Conservation (phyloP, 331 rosid species). For the Prunus yedoensis region DNA sequence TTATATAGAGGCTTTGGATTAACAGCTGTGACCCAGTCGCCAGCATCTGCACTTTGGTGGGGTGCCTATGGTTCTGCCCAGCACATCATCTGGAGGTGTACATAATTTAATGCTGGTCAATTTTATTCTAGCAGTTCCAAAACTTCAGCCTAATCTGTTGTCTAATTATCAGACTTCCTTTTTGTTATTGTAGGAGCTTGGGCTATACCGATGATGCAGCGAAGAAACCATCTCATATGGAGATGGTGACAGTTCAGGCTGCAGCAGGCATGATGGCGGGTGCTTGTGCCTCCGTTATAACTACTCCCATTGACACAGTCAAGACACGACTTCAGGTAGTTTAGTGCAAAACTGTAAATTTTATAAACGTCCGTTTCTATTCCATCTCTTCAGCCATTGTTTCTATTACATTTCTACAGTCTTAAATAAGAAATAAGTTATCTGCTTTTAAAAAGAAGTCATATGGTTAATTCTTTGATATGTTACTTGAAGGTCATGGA, state of each 20-base stretch:
- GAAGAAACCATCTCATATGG: slow-evolving; percentile 71
- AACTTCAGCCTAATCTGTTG: not conserved
- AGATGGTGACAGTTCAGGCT: slow-evolving; percentile 79
- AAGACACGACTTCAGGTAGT: slow-evolving; percentile 86
- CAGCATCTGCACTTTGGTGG: slow-evolving; percentile 98
- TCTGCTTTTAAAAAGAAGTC: not conserved
- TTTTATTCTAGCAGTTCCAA: not conserved
- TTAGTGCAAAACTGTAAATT: not conserved
- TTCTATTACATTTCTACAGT: not conserved
- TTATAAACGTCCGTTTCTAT: not conserved
- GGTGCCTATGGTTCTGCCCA: slow-evolving; percentile 89
- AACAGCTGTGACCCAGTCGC: slow-evolving; percentile 68
- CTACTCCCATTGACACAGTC: slow-evolving; percentile 83
- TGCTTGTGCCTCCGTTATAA: slow-evolving; percentile 75
- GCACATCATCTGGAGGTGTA: slow-evolving; percentile 79
- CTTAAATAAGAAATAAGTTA: not conserved
- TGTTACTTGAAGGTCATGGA: slow-evolving; percentile 61
- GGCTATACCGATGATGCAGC: slow-evolving; percentile 53
- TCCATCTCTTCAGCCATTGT: not conserved
- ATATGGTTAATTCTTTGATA: slow-evolving; percentile 7
- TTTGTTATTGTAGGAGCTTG: slow-evolving; percentile 46
- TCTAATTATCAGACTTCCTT: not conserved
- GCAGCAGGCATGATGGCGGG: slow-evolving; percentile 85
- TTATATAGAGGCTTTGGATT: slow-evolving; percentile 81
- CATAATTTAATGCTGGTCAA: not conserved